These are phyloP conservation scores for Ophiostoma sp. DNA, from an alignment of 2,329 filamentous ascomycete species.

Conservation along the genomic window DNA sequence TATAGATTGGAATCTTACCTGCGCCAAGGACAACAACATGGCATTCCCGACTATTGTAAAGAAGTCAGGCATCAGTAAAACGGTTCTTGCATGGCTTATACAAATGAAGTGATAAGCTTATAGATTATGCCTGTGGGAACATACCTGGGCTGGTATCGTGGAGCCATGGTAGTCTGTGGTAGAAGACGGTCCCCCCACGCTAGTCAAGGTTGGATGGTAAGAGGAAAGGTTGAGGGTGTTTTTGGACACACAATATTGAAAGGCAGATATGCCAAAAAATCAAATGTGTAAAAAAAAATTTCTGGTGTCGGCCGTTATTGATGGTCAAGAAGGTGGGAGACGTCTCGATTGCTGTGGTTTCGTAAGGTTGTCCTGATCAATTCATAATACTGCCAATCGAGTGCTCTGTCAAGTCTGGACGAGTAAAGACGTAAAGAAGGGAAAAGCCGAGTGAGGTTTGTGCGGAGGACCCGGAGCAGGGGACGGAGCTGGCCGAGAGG, in stretches of 20 bases:
- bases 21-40: slow-evolving; percentile 77
- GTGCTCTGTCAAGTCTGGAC: background rate
- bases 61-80: background rate
- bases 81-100: background rate
- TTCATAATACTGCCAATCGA: background rate
- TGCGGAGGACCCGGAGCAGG: slow-evolving; percentile 7
- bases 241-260: background rate
- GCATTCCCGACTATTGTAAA: slow-evolving; percentile 59
- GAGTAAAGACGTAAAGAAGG: background rate
- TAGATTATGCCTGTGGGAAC: background rate
- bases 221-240: background rate
- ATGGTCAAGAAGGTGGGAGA: too few species aligned
- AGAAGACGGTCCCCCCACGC: background rate
- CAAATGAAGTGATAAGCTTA: background rate
- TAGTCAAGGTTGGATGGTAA: background rate
- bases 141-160: slow-evolving; percentile 11
- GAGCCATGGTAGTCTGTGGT: background rate
- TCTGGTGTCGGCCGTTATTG: background rate
- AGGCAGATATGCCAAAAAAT: too few species aligned
- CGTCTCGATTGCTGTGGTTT: background rate
- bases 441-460: background rate
- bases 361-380: background rate
- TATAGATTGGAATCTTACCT: slow-evolving; percentile 46
- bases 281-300: background rate
- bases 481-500: slow-evolving; percentile 21